These are phyloP conservation scores for Puccinia polysora DNA, from an alignment of 1,284 basidiomycete genomes.

Conservation along the genomic window DNA sequence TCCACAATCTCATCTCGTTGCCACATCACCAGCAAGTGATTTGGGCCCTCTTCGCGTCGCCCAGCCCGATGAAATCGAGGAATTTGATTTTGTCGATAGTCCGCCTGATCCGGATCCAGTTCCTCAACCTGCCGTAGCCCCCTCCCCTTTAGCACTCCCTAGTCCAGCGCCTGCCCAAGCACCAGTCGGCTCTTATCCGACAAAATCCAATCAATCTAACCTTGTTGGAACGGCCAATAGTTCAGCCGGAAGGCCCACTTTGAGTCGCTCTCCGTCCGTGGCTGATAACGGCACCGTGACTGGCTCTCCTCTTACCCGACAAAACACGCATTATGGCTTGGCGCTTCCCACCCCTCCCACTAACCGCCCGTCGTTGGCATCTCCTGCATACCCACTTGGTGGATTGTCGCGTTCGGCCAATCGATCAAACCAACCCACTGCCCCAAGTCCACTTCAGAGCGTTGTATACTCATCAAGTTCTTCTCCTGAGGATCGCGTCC, in stretches of 20 bases:
- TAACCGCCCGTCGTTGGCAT: not conserved
- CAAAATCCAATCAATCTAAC: not conserved
- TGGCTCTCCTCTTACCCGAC: conserved; percentile 17
- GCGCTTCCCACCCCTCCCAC: conserved; percentile 19
- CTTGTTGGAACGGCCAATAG: not conserved
- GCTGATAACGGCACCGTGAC: conserved; percentile 6
- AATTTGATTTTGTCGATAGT: conserved; percentile 42
- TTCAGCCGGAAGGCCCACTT: conserved; percentile 7
- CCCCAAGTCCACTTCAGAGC: conserved; percentile 38
- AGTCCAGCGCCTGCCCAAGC: conserved; percentile 25
- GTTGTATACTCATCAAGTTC: conserved; percentile 38
- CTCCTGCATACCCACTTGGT: conserved; percentile 27
- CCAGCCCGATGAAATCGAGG: conserved; percentile 39
- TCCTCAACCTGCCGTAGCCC: conserved; percentile 7
- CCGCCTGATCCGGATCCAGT: conserved; percentile 34
- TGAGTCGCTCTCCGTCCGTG: conserved; percentile 33
- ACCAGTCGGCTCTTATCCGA: not conserved
- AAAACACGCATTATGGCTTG: conserved; percentile 8
- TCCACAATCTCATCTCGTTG: conserved; percentile 5
- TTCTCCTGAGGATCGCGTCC: conserved; percentile 24
- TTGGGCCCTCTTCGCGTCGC: conserved; percentile 27
- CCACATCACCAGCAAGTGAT: conserved; percentile 35
- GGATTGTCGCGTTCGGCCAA: conserved; percentile 16
- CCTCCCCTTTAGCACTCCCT: conserved; percentile 21
- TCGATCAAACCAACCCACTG: conserved; percentile 32